Conservation (phyloP, 139 green algal species). For the Closterium sp. region DNA sequence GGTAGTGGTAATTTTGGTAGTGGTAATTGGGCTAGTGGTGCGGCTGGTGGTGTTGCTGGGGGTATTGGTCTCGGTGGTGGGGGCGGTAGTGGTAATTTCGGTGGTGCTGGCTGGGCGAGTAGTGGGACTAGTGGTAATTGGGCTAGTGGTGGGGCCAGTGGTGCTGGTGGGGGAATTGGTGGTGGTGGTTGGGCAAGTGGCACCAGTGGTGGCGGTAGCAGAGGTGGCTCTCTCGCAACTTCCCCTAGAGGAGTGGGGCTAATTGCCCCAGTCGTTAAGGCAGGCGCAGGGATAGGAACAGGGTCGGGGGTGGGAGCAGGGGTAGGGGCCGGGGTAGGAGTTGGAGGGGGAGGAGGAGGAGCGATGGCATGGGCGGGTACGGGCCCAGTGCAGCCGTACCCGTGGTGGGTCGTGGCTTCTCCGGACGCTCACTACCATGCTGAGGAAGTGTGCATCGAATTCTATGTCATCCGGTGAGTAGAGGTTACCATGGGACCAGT, state of each 20-base stretch:
- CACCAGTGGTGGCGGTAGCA: not conserved
- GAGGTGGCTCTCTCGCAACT: not conserved
- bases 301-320: too few relatives aligned
- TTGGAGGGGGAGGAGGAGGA: not conserved
- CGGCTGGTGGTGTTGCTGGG: not conserved
- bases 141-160: too few relatives aligned
- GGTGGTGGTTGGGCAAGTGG: not conserved
- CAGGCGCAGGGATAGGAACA: not conserved
- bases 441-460: not conserved
- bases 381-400: not conserved
- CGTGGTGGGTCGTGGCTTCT: not conserved
- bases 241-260: not conserved
- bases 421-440: not conserved
- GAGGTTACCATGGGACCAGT: not conserved
- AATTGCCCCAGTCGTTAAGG: not conserved
- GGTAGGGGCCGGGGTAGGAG: not conserved
- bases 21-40: not conserved
- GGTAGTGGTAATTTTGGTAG: not conserved
- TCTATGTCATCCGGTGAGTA: not conserved
- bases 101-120: not conserved
- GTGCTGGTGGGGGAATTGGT: too few relatives aligned
- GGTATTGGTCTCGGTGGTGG: not conserved
- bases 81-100: not conserved
- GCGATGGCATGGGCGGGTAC: not conserved
- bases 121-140: not conserved